Conservation (phyloP, 140 eudicot genomes). For the Eryngium alpinum region DNA sequence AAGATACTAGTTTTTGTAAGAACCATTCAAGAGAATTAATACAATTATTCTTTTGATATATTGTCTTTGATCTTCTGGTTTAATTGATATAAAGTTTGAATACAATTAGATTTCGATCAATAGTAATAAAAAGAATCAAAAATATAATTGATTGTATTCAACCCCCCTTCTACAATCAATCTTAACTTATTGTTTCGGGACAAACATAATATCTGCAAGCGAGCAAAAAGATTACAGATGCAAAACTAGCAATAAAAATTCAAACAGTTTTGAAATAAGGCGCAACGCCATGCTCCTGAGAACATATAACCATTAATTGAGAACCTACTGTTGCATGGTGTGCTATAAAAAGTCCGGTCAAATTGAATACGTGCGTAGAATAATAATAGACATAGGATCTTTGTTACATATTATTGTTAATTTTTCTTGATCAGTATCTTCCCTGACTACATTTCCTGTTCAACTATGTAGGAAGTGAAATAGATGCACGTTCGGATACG, state of each 20-base stretch:
- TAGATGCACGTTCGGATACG: constrained; percentile 39
- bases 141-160: no score
- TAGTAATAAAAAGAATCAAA: no score
- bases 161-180: no score
- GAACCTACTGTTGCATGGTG: background rate
- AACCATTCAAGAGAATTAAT: no score
- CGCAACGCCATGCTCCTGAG: constrained; percentile 92
- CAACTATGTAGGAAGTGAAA: constrained; percentile 63
- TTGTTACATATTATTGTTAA: background rate
- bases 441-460: constrained; percentile 1
- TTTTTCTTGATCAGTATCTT: background rate
- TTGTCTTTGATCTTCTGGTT: no score
- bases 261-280: constrained; percentile 85
- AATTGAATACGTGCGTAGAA: background rate
- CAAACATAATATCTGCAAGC: constrained; percentile 51
- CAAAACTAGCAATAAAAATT: constrained; percentile 92
- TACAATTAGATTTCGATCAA: no score
- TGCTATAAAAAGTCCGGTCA: background rate
- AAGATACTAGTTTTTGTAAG: no score
- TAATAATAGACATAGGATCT: background rate
- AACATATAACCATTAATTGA: background rate
- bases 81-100: no score
- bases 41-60: no score
- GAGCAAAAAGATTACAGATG: constrained; percentile 88
- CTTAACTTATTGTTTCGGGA: no score